phyloP scores from a whole-genome alignment of 805 yeast species.

The Metschnikowia gelsemii region DNA sequence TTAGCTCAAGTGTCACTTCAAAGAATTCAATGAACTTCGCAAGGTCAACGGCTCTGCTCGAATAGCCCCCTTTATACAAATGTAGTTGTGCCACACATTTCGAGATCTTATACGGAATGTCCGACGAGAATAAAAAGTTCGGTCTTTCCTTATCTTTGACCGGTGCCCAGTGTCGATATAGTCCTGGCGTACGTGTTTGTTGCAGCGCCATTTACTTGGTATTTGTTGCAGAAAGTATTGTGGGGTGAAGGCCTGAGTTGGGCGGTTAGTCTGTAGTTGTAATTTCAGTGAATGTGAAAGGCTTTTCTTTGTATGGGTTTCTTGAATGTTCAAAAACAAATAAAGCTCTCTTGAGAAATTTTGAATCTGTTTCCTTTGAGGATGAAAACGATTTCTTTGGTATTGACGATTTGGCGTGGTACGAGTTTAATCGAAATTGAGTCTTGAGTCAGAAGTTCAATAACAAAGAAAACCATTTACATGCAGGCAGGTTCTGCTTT shows the following conservation, averaged over 20 bases:
- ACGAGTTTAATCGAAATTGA: not conserved
- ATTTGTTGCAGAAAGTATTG: too few species aligned
- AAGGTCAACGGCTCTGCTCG: constrained; percentile 19
- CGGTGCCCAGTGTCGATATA: constrained; percentile 13
- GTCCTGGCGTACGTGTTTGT: constrained; percentile 2
- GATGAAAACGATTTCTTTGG: not conserved
- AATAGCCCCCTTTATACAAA: constrained; percentile 14
- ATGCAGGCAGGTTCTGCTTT: not conserved
- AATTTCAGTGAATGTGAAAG: too few species aligned
- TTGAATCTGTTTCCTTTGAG: too few species aligned
- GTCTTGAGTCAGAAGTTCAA: constrained; percentile 5
- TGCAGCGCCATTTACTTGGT: constrained; percentile 4
- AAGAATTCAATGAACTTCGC: constrained; percentile 21
- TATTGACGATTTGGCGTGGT: not conserved
- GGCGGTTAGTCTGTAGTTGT: too few species aligned
- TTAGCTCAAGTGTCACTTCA: constrained; percentile 35
- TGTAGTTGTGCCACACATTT: constrained; percentile 20
- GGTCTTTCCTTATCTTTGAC: constrained; percentile 35
- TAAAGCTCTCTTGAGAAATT: too few species aligned
- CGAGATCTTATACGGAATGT: constrained; percentile 28
- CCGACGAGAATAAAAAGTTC: constrained; percentile 38
- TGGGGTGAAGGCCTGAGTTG: too few species aligned
- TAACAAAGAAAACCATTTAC: constrained; percentile 1
- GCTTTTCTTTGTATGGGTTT: too few species aligned
- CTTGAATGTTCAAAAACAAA: too few species aligned